phyloP scores from a whole-genome alignment of 345 rosid species.

The Citrus australasica region DNA sequence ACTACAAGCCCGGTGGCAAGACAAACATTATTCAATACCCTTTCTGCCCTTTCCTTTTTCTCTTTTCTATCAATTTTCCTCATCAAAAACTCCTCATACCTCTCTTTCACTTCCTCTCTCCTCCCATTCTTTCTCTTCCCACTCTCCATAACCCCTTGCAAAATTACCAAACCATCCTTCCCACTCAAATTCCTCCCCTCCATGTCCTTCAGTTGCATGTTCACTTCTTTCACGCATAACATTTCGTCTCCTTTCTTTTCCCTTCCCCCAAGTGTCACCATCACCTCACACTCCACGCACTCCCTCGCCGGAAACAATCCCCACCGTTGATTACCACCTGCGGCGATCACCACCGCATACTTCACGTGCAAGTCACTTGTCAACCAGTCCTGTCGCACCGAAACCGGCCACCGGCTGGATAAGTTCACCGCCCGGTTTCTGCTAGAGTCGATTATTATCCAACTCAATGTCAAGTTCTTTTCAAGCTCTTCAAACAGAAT shows the following conservation, averaged over 20 bases:
- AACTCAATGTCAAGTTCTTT: slow-evolving; percentile 46
- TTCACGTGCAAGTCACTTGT: slow-evolving; percentile 54
- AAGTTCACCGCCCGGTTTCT: slow-evolving; percentile 50
- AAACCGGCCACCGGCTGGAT: slow-evolving; percentile 54
- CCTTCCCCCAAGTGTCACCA: slow-evolving; percentile 38
- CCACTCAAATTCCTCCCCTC: slow-evolving; percentile 68
- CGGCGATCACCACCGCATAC: slow-evolving; percentile 34
- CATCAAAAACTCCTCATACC: slow-evolving; percentile 37
- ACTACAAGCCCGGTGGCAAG: slow-evolving; percentile 31
- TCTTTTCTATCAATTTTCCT: slow-evolving; percentile 41
- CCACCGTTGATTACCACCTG: slow-evolving; percentile 14
- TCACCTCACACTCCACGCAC: slow-evolving; percentile 34
- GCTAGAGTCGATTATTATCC: slow-evolving; percentile 65
- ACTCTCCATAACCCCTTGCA: slow-evolving; percentile 34
- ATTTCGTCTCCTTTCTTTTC: slow-evolving; percentile 58
- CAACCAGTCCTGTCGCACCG: slow-evolving; percentile 63
- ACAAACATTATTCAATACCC: slow-evolving; percentile 27
- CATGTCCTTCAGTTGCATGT: slow-evolving; percentile 65
- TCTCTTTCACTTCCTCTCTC: slow-evolving; percentile 28
- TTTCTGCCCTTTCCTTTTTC: slow-evolving; percentile 29
- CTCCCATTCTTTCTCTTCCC: slow-evolving; percentile 30
- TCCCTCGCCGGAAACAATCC: slow-evolving; percentile 18
- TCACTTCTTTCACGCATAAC: slow-evolving; percentile 55
- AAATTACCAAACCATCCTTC: slow-evolving; percentile 58
- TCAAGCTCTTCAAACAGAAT: slow-evolving; percentile 45